These are phyloP conservation scores for Lachancea thermotolerans DNA, from an alignment of 805 yeast genomes.

Conservation along the genomic window DNA sequence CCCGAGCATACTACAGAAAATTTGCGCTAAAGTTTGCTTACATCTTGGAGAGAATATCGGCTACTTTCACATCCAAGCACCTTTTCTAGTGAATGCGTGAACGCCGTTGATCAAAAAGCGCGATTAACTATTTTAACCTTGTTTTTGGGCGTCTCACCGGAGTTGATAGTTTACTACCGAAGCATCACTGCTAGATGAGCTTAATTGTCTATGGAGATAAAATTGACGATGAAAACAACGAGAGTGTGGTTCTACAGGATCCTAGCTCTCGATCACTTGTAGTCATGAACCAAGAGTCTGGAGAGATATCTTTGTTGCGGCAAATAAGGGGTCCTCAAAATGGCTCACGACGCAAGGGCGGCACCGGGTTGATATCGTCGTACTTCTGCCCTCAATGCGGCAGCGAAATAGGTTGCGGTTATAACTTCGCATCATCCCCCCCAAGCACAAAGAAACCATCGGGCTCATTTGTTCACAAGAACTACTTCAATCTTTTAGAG, in stretches of 20 bases:
- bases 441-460: neutral
- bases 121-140: too few relatives aligned
- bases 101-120: too few relatives aligned
- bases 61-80: too few relatives aligned
- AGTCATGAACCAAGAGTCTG: slow-evolving; percentile 23
- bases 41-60: too few relatives aligned
- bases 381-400: slow-evolving; percentile 30
- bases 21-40: too few relatives aligned
- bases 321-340: slow-evolving; percentile 6
- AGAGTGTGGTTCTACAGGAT: slow-evolving; percentile 22
- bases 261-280: slow-evolving; percentile 27
- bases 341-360: neutral
- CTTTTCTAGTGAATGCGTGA: too few relatives aligned
- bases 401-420: slow-evolving; percentile 16
- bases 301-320: slow-evolving; percentile 21
- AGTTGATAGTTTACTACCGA: neutral
- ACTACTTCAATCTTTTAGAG: slow-evolving; percentile 9
- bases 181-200: neutral
- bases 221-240: neutral
- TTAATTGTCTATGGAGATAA: slow-evolving; percentile 4
- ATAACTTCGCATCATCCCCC: neutral
- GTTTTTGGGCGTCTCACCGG: too few relatives aligned
- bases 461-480: slow-evolving; percentile 7
- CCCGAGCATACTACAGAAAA: too few relatives aligned
- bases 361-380: slow-evolving; percentile 16